Evolutionary conservation across 2,329 filamentous ascomycete genomes (phyloP).

Genomic region (Zarea fungicola): DNA sequence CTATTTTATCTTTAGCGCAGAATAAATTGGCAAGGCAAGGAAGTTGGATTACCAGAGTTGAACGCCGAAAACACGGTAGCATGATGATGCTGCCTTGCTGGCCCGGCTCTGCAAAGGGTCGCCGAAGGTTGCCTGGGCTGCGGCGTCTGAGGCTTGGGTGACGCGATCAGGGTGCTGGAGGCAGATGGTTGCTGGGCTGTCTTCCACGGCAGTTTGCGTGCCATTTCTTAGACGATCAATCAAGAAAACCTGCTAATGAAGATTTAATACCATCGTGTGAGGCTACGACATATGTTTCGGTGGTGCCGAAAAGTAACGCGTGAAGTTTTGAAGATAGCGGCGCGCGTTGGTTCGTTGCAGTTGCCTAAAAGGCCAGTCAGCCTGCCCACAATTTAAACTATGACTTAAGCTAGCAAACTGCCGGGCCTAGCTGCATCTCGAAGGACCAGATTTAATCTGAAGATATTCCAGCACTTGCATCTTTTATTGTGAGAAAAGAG

Average conservation of each 20-base stretch:
- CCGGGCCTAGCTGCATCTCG: too few relatives aligned
- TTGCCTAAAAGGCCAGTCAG: too few relatives aligned
- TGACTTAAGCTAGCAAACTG: too few relatives aligned
- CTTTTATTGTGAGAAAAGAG: too few relatives aligned
- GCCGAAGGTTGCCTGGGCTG: not conserved
- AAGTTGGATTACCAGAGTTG: conserved; percentile 5
- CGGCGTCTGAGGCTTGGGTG: conserved; percentile 3
- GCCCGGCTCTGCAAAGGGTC: conserved; percentile 1
- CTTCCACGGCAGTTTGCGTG: conserved; percentile 49
- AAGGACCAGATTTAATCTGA: too few relatives aligned
- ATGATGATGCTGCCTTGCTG: not conserved
- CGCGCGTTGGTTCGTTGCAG: too few relatives aligned
- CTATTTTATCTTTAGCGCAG: conserved; percentile 18
- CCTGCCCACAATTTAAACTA: too few relatives aligned
- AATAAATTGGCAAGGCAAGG: not conserved
- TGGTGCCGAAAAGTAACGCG: too few relatives aligned
- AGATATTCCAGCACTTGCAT: too few relatives aligned
- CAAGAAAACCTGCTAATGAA: not conserved
- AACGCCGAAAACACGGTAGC: not conserved
- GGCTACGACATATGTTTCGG: too few relatives aligned
- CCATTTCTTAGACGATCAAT: conserved; percentile 30
- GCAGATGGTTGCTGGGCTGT: conserved; percentile 15
- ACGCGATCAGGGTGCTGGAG: not conserved
- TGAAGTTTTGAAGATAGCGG: too few relatives aligned
- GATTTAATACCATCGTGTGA: too few relatives aligned